Conservation (phyloP, 2,329 filamentous ascomycete species). For the Penicillium capsulatum region DNA sequence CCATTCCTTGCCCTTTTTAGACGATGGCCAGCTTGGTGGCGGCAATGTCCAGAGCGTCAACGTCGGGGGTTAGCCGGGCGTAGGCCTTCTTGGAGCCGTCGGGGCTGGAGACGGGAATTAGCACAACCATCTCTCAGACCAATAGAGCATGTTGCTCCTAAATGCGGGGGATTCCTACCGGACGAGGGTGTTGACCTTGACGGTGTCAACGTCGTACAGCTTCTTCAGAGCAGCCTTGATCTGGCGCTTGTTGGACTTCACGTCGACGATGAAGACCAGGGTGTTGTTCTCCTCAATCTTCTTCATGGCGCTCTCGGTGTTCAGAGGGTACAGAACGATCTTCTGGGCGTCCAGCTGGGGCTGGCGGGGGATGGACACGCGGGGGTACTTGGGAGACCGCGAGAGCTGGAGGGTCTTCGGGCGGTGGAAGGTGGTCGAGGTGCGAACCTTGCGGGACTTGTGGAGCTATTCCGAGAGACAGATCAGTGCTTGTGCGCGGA, state of each 20-base stretch:
- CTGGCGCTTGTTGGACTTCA: conserved; percentile 99
- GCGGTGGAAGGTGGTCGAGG: conserved; percentile 91
- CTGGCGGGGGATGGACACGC: conserved; percentile 86
- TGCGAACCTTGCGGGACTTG: conserved; percentile 90
- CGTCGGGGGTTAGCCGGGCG: conserved; percentile 88
- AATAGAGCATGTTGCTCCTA: no score
- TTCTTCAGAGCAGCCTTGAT: conserved; percentile 98
- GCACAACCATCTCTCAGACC: no score
- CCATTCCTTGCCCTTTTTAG: conserved; percentile 53
- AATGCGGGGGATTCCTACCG: conserved; percentile 65
- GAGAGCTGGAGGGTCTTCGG: conserved; percentile 94
- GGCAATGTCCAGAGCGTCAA: conserved; percentile 98
- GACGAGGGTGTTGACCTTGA: conserved; percentile 99
- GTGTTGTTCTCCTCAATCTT: conserved; percentile 99
- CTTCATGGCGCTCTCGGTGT: conserved; percentile 99
- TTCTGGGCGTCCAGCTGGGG: conserved; percentile 96
- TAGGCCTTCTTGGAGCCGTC: conserved; percentile 99
- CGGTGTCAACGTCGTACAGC: conserved; percentile 94
- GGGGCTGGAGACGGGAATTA: conserved; percentile 55
- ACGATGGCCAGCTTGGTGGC: conserved; percentile 98
- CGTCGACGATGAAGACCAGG: conserved; percentile 92
- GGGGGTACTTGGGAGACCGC: conserved; percentile 90
- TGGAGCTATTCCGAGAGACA: conserved; percentile 53
- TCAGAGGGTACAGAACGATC: conserved; percentile 95
- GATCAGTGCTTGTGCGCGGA: conserved; percentile 9